These are phyloP conservation scores for Posidonia oceanica DNA, from an alignment of 116 monocot genomes.

Conservation along the genomic window DNA sequence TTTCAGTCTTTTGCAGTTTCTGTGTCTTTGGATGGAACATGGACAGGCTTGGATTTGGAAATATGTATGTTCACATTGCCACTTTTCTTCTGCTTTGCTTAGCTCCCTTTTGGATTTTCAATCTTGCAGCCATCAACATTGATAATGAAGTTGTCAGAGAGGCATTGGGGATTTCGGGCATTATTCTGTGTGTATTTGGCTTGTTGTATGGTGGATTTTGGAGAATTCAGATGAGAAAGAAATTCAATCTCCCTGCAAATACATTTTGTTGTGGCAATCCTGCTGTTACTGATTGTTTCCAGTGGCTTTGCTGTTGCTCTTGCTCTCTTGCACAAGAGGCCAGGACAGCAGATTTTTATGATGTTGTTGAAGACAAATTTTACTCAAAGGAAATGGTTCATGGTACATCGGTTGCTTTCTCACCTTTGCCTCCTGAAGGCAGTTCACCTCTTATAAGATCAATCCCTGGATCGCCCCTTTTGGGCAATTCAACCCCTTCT, in stretches of 20 bases:
- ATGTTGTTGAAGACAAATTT: slow-evolving; percentile 53
- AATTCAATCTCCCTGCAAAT: slow-evolving; percentile 52
- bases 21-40: slow-evolving; percentile 90
- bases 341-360: slow-evolving; percentile 64
- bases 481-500: background rate
- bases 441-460: background rate
- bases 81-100: slow-evolving; percentile 68
- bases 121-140: slow-evolving; percentile 66
- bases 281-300: slow-evolving; percentile 52
- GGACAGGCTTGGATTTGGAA: slow-evolving; percentile 77
- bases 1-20: slow-evolving; percentile 70
- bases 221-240: slow-evolving; percentile 85
- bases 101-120: slow-evolving; percentile 81
- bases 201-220: slow-evolving; percentile 80
- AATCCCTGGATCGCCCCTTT: background rate
- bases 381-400: slow-evolving; percentile 15
- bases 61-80: slow-evolving; percentile 80
- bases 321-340: slow-evolving; percentile 80
- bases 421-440: background rate
- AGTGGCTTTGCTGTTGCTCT: slow-evolving; percentile 67
- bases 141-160: slow-evolving; percentile 49
- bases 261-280: slow-evolving; percentile 46
- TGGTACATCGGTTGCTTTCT: background rate
- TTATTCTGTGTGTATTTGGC: slow-evolving; percentile 62
- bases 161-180: slow-evolving; percentile 45